Base-by-base conservation (phyloP, 768 basidiomycete species). In the Hortiboletus flavorubellus region DNA sequence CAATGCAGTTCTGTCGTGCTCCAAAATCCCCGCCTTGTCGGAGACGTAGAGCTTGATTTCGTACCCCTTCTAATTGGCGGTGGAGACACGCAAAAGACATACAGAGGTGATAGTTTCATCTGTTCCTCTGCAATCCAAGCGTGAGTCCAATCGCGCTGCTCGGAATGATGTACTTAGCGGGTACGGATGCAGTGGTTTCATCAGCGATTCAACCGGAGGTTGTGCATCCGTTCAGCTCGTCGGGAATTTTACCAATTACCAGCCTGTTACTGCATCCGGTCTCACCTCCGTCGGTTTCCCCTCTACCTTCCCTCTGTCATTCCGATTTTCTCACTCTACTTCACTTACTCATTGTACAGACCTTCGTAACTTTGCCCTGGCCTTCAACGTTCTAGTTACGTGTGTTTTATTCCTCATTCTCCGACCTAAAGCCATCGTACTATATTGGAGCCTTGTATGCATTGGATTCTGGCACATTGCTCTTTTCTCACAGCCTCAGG, bases 401-500 rank as follows among this genome's bases (percentile, higher is more conserved):
- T 82, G 79, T 64, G 60, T 83, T 30, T 73, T 93, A 43, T 91
- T 90, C 68, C 74, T 90, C 39, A 61, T 93, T 46, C 75, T 94
- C 44, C 84, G 89, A 15, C 89, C 89, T 2, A 82, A 76, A 62
- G 76, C 86, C 3, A 78, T 90, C 58, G 73, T 90, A 33, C 69
- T 83, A 3, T 91, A 78, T 69, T 90, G 88, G 87, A 85, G 79
- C 63, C 75, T 91, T n/a, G 82, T 89, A 7, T 89, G 83, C 73
- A 87, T 90, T 43, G 88, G 91, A 2, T 93, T 82, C 67, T 94
- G 92, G 91, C 91, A 94, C 60, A 76, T 91, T 51, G 75, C 82
- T 0, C 79, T 94, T 39, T 92, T 91, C 63, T 88, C 88, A 9
- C 86, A 93, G 63, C 87, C 87, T 7, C 80, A 73, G 44, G 77